Conservation (phyloP, 129 eudicot genomes). For the Calendula officinalis region DNA sequence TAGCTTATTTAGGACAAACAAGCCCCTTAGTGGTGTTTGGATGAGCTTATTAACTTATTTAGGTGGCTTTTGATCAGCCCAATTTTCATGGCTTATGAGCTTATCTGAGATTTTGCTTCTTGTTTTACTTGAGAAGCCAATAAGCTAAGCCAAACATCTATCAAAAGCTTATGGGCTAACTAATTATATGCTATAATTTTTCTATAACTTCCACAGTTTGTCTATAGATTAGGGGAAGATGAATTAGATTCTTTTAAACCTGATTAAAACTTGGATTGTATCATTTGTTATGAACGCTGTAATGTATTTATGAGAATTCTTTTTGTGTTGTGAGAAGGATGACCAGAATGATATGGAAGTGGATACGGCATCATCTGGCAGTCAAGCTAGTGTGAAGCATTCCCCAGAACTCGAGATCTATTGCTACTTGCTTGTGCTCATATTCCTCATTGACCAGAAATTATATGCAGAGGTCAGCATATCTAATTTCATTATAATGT, state of each 20-base stretch:
- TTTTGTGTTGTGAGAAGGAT: constrained; percentile 43
- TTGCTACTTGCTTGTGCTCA: constrained; percentile 84
- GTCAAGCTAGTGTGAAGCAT: constrained; percentile 57
- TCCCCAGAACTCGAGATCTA: constrained; percentile 85
- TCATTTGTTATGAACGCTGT: no score
- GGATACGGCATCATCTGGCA: constrained; percentile 74
- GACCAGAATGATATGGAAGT: constrained; percentile 86
- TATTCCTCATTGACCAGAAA: constrained; percentile 84
- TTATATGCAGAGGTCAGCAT: constrained; percentile 66
- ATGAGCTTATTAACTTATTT: not conserved
- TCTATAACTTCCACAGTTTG: no score
- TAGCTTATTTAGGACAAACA: not conserved
- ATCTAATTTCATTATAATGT: not conserved
- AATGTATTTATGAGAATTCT: no score
- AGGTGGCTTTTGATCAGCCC: not conserved
- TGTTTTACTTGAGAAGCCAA: not conserved
- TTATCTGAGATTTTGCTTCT: not conserved
- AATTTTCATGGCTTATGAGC: not conserved
- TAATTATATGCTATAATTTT: not conserved
- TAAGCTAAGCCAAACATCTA: not conserved
- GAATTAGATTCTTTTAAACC: no score
- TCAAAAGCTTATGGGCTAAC: not conserved
- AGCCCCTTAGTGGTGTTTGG: not conserved
- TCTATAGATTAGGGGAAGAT: no score
- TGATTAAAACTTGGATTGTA: no score